Conservation (phyloP, 257 asterid genomes). For the Jacaranda mimosifolia region DNA sequence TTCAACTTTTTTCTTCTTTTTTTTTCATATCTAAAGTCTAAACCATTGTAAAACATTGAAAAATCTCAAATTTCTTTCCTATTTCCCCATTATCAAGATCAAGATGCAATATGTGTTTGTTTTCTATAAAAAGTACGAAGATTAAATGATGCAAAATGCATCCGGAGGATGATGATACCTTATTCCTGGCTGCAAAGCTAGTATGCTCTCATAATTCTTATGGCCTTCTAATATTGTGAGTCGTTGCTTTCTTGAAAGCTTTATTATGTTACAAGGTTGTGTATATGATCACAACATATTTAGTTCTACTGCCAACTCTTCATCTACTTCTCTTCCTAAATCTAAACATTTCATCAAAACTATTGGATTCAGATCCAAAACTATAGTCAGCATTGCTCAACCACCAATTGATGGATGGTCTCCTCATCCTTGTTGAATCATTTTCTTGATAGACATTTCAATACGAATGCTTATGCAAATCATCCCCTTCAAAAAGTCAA, state of each 20-base stretch:
- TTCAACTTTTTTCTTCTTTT: too few species aligned
- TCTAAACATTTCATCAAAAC: slow-evolving; percentile 51
- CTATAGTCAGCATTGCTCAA: slow-evolving; percentile 51
- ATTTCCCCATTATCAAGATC: slow-evolving; percentile 1
- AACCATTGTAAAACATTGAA: too few species aligned
- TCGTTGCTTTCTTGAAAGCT: slow-evolving; percentile 75
- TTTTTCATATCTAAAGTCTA: too few species aligned
- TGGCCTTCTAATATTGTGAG: slow-evolving; percentile 80
- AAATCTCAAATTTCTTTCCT: slow-evolving; percentile 5
- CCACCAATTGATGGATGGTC: slow-evolving; percentile 54
- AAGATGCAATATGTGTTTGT: too few species aligned
- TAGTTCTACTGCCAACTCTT: slow-evolving; percentile 41
- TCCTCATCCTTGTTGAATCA: slow-evolving; percentile 42
- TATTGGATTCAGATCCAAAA: slow-evolving; percentile 68
- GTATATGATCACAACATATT: slow-evolving; percentile 43
- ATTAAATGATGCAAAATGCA: background rate
- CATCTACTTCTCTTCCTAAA: slow-evolving; percentile 46
- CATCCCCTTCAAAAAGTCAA: slow-evolving; percentile 73
- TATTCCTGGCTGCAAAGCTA: slow-evolving; percentile 95
- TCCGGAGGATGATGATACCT: slow-evolving; percentile 52
- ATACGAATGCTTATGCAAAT: slow-evolving; percentile 43
- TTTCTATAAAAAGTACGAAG: background rate
- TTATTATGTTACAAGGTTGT: slow-evolving; percentile 57
- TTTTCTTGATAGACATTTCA: slow-evolving; percentile 39
- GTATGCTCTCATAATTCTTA: slow-evolving; percentile 89